phyloP scores from a whole-genome alignment of 371 early-diverging fungal genomes.

The Rhizopus microsporus region DNA sequence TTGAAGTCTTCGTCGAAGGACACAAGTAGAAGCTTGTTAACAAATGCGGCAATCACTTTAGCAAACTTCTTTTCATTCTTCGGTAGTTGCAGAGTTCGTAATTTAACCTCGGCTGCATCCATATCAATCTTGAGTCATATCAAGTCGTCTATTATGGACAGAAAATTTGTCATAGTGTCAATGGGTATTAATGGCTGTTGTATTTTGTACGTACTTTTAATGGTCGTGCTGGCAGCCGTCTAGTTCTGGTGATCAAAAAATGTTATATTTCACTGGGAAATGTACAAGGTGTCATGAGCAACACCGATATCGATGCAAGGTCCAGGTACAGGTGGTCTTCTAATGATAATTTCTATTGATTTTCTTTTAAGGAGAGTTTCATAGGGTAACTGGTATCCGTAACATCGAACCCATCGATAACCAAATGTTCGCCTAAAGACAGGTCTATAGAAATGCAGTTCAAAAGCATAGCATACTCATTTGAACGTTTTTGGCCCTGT shows the following conservation, averaged over 20 bases:
- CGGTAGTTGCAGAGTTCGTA: conserved; percentile 7
- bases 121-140: conserved; percentile 10
- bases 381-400: conserved; percentile 13
- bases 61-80: conserved; percentile 16
- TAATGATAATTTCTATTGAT: conserved; percentile 15
- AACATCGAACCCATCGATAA: conserved; percentile 10
- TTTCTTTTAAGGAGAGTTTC: conserved; percentile 15
- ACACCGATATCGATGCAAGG: conserved; percentile 10
- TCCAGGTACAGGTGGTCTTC: conserved; percentile 10
- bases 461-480: no score
- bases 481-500: no score
- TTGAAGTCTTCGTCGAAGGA: conserved; percentile 9
- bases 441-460: no score
- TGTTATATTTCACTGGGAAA: conserved; percentile 8
- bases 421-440: conserved; percentile 9
- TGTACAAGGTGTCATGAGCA: conserved; percentile 3
- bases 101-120: conserved; percentile 3
- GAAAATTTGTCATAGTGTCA: conserved; percentile 5
- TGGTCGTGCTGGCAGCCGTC: conserved; percentile 7
- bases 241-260: conserved; percentile 6
- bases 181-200: conserved; percentile 5
- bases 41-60: conserved; percentile 15
- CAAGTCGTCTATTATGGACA: conserved; percentile 12
- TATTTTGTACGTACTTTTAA: conserved; percentile 11
- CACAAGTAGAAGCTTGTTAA: conserved; percentile 15